These are phyloP conservation scores for Adenanthera pavonina DNA, from an alignment of 306 rosid genomes.

Conservation along the genomic window DNA sequence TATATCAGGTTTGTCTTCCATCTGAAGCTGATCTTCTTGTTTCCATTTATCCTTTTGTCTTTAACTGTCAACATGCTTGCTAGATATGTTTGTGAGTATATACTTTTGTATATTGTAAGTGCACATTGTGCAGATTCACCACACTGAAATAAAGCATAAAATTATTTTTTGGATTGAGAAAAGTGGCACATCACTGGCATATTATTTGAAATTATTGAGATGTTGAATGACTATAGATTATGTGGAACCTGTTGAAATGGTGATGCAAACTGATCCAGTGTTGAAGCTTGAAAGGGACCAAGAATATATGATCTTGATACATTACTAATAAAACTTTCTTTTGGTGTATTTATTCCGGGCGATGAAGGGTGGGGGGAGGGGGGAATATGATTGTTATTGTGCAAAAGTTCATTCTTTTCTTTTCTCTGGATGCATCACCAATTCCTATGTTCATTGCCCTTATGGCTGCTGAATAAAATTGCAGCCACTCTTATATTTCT, in stretches of 20 bases:
- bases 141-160: slow-evolving; percentile 24
- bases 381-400: neutral
- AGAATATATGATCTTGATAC: neutral
- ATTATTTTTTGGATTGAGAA: slow-evolving; percentile 11
- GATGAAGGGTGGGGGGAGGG: neutral
- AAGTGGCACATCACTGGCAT: slow-evolving; percentile 1
- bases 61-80: neutral
- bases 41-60: slow-evolving; percentile 22
- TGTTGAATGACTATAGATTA: slow-evolving; percentile 19
- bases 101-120: neutral
- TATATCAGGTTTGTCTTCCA: slow-evolving; percentile 67
- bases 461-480: neutral
- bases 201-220: slow-evolving; percentile 13
- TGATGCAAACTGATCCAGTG: neutral
- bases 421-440: neutral
- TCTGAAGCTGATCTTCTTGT: slow-evolving; percentile 36
- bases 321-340: neutral
- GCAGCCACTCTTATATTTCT: neutral
- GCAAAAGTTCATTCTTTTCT: neutral
- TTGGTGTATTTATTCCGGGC: neutral
- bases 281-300: slow-evolving; percentile 10
- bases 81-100: neutral
- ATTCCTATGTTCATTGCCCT: neutral
- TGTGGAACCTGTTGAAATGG: neutral
- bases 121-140: slow-evolving; percentile 21